Conservation (phyloP, 2,329 filamentous ascomycete genomes). For the Tolypocladium paradoxum region DNA sequence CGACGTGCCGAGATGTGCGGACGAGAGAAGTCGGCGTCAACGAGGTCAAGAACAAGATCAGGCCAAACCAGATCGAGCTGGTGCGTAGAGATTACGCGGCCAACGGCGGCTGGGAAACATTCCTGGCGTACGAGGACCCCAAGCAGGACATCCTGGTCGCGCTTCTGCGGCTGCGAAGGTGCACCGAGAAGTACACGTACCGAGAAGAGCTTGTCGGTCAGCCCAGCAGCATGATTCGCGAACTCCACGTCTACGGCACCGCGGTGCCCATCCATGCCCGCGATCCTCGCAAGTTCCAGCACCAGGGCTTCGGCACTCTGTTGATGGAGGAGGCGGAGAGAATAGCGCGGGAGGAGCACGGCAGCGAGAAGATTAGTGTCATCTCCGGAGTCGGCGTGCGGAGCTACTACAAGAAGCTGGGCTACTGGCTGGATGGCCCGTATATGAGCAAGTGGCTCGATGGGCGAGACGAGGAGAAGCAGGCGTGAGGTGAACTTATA, state of each 20-base stretch:
- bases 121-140: conserved; percentile 93
- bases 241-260: conserved; percentile 93
- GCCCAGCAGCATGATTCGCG: conserved; percentile 82
- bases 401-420: conserved; percentile 88
- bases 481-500: not conserved
- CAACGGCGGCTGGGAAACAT: conserved; percentile 97
- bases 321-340: conserved; percentile 97
- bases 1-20: conserved; percentile 88
- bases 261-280: conserved; percentile 95
- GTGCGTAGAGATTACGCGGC: conserved; percentile 88
- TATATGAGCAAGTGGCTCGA: conserved; percentile 64
- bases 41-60: conserved; percentile 97
- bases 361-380: conserved; percentile 87
- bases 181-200: conserved; percentile 84
- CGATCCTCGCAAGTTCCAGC: conserved; percentile 94
- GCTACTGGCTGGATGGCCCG: conserved; percentile 86
- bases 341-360: conserved; percentile 89
- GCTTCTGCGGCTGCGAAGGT: conserved; percentile 79
- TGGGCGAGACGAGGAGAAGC: conserved; percentile 21
- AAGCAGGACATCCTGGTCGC: conserved; percentile 98
- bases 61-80: conserved; percentile 90
- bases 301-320: conserved; percentile 91
- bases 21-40: conserved; percentile 97
- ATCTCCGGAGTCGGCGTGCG: conserved; percentile 96
- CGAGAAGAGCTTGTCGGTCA: conserved; percentile 76